Percentiles rank a stretch among this genome's conserved stretches.
Evolutionary conservation across 2,329 filamentous ascomycete species (phyloP).

Genomic region (Epichloe typhina): DNA sequence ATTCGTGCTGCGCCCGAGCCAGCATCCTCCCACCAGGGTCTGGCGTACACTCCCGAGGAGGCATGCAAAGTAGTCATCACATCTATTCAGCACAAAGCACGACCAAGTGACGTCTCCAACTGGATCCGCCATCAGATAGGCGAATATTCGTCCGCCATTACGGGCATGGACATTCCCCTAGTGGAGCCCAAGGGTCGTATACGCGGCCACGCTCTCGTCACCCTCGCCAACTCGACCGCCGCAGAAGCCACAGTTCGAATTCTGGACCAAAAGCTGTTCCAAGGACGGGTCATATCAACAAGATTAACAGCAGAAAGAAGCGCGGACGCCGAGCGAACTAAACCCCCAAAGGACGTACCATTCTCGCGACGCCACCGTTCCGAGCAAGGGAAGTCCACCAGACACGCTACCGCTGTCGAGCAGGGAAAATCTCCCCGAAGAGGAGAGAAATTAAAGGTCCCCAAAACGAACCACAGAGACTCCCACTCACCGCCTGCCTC

Average conservation of each 20-base stretch:
- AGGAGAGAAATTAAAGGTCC: neutral
- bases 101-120: conserved; percentile 11
- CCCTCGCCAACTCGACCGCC: conserved; percentile 11
- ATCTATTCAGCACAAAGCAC: conserved; percentile 13
- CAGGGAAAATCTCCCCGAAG: neutral
- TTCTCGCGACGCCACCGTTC: neutral
- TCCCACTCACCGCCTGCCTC: neutral
- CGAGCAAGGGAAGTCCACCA: neutral
- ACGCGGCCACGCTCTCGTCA: conserved; percentile 15
- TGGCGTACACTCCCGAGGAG: conserved; percentile 6
- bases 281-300: conserved; percentile 11
- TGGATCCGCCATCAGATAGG: conserved; percentile 17
- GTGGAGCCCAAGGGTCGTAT: conserved; percentile 11
- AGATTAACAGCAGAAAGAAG: neutral
- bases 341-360: neutral
- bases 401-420: neutral
- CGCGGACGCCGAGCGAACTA: neutral
- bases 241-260: conserved; percentile 13
- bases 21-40: neutral
- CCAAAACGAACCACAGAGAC: neutral
- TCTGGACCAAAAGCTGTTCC: conserved; percentile 15
- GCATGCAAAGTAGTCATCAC: conserved; percentile 14
- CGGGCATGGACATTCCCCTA: conserved; percentile 14
- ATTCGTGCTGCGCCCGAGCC: neutral
- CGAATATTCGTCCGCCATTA: conserved; percentile 9